Conservation (phyloP, 257 asterid species). For the Nicotiana paniculata region DNA sequence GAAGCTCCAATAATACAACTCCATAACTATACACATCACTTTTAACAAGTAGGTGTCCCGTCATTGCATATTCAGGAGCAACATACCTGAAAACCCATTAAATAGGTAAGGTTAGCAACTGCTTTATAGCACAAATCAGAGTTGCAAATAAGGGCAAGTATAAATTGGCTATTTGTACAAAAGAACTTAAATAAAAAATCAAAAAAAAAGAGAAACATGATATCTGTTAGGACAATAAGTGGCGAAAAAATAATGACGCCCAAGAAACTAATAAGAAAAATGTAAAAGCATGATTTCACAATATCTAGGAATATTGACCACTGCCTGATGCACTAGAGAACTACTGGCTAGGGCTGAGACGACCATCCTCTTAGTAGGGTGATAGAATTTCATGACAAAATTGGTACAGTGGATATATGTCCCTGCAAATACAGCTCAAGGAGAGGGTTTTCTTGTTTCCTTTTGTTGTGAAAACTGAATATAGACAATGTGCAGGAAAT, state of each 20-base stretch:
- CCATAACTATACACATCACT: constrained; percentile 96
- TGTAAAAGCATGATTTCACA: background rate
- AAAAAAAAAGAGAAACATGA: background rate
- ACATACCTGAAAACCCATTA: constrained; percentile 50
- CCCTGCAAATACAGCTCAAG: background rate
- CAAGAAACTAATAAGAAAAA: background rate
- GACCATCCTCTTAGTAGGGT: background rate
- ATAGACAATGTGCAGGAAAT: background rate
- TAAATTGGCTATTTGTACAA: background rate
- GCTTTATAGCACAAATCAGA: background rate
- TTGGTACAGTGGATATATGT: background rate
- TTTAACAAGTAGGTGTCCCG: constrained; percentile 88
- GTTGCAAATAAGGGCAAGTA: background rate
- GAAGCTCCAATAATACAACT: constrained; percentile 82
- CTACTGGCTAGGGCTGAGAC: background rate
- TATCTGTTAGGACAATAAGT: background rate
- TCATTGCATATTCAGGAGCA: constrained; percentile 98
- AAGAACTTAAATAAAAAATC: background rate
- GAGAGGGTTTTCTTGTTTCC: background rate
- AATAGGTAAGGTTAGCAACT: background rate
- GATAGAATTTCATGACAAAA: background rate
- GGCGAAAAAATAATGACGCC: background rate
- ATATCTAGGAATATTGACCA: background rate
- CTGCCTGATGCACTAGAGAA: background rate
- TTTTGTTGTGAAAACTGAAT: background rate